phyloP scores from a whole-genome alignment of 2,329 filamentous ascomycete species.

The Pseudocercospora vitis region DNA sequence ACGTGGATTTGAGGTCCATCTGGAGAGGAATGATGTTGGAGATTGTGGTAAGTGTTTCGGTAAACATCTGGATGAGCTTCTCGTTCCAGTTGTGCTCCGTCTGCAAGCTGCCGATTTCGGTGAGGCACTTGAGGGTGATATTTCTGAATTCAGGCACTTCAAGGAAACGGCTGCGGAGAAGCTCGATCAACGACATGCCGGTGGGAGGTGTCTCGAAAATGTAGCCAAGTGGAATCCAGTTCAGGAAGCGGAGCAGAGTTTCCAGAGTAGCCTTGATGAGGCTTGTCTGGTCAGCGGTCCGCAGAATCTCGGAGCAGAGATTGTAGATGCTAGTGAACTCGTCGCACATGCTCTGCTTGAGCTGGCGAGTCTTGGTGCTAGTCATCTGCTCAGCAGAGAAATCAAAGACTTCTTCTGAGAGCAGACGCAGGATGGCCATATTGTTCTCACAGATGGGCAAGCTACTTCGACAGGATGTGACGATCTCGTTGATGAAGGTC shows the following conservation, averaged over 20 bases:
- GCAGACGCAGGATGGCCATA: conserved; percentile 92
- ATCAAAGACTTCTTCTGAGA: conserved; percentile 98
- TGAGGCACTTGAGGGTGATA: conserved; percentile 92
- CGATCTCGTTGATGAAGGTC: conserved; percentile 99
- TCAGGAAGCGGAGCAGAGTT: conserved; percentile 92
- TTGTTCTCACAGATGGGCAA: conserved; percentile 99
- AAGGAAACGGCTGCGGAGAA: conserved; percentile 85
- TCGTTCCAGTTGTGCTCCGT: conserved; percentile 88
- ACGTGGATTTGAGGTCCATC: conserved; percentile 87
- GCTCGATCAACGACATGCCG: conserved; percentile 74
- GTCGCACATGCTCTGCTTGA: conserved; percentile 98
- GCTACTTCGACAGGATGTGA: conserved; percentile 91
- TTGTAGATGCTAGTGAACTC: conserved; percentile 99
- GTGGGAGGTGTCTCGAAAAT: conserved; percentile 86
- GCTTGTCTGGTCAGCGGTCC: conserved; percentile 81
- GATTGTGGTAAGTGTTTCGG: conserved; percentile 89
- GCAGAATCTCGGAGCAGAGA: conserved; percentile 92
- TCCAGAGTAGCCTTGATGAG: conserved; percentile 96
- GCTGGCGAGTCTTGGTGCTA: conserved; percentile 90
- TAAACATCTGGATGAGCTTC: conserved; percentile 97
- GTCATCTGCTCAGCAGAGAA: conserved; percentile 99
- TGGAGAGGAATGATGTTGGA: conserved; percentile 88
- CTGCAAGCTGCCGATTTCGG: conserved; percentile 92
- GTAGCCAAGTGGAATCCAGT: conserved; percentile 98
- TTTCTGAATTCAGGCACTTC: conserved; percentile 95